Conservation (phyloP, 441 rosid species). For the Gossypium gossypioides region DNA sequence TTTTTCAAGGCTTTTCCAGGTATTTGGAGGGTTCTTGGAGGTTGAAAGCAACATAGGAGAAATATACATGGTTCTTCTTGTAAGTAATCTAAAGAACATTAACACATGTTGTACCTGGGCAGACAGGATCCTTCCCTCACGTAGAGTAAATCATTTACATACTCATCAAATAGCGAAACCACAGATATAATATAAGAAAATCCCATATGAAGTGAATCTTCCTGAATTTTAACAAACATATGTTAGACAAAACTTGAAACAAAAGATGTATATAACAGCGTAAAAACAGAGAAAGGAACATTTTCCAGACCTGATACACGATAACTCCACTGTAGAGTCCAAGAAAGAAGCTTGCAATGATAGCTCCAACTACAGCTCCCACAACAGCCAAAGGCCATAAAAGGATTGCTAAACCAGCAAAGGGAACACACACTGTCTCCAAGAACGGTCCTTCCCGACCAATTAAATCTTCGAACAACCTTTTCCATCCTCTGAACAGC, state of each 20-base stretch:
- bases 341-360: constrained; percentile 53
- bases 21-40: neutral
- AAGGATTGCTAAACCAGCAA: constrained; percentile 74
- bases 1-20: neutral
- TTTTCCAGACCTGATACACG: constrained; percentile 59
- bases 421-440: constrained; percentile 81
- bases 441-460: constrained; percentile 86
- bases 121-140: constrained; percentile 69
- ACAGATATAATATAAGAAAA: constrained; percentile 52
- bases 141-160: constrained; percentile 72
- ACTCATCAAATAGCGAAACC: constrained; percentile 67
- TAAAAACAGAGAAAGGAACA: neutral
- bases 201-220: constrained; percentile 61
- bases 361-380: constrained; percentile 51
- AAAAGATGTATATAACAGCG: neutral
- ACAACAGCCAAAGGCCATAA: constrained; percentile 80
- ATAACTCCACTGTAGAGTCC: constrained; percentile 63
- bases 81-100: neutral
- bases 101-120: constrained; percentile 45
- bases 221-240: constrained; percentile 35
- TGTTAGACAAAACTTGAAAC: constrained; percentile 15
- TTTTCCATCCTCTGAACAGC: constrained; percentile 80
- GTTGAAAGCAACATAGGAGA: neutral
- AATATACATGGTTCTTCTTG: neutral
- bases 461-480: constrained; percentile 73